phyloP scores from a whole-genome alignment of 2,329 filamentous ascomycete species.

The Cordyceps javanica region DNA sequence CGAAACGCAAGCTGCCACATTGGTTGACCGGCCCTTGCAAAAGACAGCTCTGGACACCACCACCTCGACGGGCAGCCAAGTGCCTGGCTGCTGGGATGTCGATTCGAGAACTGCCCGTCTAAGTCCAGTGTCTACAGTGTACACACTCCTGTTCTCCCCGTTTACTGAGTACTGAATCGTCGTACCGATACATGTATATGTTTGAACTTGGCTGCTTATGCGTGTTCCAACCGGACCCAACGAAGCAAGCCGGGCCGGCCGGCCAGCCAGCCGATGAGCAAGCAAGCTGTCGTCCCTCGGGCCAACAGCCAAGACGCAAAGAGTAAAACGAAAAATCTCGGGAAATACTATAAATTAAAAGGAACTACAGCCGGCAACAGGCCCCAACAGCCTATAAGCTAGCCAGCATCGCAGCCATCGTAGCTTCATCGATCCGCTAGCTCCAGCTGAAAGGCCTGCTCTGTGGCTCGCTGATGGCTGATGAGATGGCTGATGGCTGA shows the following conservation, averaged over 20 bases:
- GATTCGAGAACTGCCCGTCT: no score
- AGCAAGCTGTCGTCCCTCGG: no score
- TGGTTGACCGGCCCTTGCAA: background rate
- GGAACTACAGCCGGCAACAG: no score
- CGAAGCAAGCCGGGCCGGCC: no score
- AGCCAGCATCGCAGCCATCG: background rate
- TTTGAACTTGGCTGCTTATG: background rate
- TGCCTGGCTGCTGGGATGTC: background rate
- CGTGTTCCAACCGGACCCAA: no score
- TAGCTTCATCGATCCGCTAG: conserved; percentile 6
- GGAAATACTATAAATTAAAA: no score
- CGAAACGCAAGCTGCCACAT: conserved; percentile 8
- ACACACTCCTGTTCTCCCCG: no score
- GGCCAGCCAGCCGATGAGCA: no score
- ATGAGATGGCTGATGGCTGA: conserved; percentile 4
- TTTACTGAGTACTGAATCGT: background rate
- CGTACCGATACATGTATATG: background rate
- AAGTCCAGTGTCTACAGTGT: no score
- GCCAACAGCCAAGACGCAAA: no score
- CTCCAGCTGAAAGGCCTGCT: conserved; percentile 9
- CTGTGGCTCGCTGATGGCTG: conserved; percentile 4
- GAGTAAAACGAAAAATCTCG: no score
- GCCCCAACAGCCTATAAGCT: background rate
- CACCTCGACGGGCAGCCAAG: background rate
- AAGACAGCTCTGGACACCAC: background rate